phyloP scores from a whole-genome alignment of 2,329 filamentous ascomycete genomes.

The Paecilomyces fulvus region DNA sequence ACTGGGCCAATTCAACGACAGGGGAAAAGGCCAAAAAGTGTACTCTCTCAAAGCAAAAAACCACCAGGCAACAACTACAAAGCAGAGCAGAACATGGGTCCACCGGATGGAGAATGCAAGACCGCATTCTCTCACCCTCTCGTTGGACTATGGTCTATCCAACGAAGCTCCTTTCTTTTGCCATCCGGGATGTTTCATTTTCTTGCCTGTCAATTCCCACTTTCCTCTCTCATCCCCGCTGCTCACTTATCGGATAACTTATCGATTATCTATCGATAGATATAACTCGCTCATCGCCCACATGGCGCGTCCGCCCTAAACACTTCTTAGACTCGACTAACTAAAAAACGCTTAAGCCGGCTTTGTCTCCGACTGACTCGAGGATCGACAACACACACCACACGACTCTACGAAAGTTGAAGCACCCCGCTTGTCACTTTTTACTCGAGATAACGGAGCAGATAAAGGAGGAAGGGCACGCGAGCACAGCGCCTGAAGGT shows the following conservation, averaged over 20 bases:
- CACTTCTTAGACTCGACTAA: background rate
- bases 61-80: background rate
- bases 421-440: background rate
- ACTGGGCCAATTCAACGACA: background rate
- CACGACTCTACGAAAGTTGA: background rate
- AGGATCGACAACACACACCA: background rate
- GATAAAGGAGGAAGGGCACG: background rate
- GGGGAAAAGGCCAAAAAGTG: background rate
- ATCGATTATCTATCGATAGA: conserved; percentile 1
- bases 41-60: too few species aligned
- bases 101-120: background rate
- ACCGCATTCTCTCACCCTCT: too few species aligned
- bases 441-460: background rate
- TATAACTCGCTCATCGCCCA: conserved; percentile 6
- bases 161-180: background rate
- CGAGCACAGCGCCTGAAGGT: background rate
- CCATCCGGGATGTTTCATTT: background rate
- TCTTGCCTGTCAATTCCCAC: background rate
- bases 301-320: conserved; percentile 4
- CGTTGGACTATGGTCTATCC: background rate
- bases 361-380: background rate
- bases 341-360: background rate
- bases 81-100: background rate
- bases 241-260: background rate
- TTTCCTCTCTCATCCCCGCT: background rate